Conservation (phyloP, 2,329 filamentous ascomycete genomes). For the Ophiostoma tasmaniense region DNA sequence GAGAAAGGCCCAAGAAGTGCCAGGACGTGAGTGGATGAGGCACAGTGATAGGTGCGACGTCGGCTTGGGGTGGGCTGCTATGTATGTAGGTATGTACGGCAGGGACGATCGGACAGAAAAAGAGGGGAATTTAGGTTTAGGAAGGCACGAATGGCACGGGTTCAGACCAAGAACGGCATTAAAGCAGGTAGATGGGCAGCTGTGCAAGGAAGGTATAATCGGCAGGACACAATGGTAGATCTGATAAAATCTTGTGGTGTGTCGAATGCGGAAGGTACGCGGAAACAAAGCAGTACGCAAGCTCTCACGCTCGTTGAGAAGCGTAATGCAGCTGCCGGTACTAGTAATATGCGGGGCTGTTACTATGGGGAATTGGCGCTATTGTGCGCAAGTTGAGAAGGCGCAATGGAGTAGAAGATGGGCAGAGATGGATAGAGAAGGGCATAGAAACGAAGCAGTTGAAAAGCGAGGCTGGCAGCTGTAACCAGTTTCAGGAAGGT, state of each 20-base stretch:
- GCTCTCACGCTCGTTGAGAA: not conserved
- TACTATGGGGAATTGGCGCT: not conserved
- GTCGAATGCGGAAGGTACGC: not conserved
- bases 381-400: conserved; percentile 3
- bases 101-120: not conserved
- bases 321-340: not conserved
- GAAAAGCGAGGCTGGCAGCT: not conserved
- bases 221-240: not conserved
- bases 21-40: not conserved
- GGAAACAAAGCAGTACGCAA: not conserved
- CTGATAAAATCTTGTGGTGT: not conserved
- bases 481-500: not conserved
- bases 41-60: not conserved
- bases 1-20: not conserved
- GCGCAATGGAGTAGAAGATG: not conserved
- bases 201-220: not conserved
- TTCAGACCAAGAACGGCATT: not conserved
- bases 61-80: not conserved
- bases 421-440: not conserved
- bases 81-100: not conserved
- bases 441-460: not conserved
- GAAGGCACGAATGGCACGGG: not conserved
- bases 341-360: not conserved
- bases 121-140: not conserved
- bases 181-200: not conserved